Evolutionary conservation across 1,139 yeast species (phyloP), one percentile per base, ranked within the genome.

Genomic region (Torulaspora pretoriensis): DNA sequence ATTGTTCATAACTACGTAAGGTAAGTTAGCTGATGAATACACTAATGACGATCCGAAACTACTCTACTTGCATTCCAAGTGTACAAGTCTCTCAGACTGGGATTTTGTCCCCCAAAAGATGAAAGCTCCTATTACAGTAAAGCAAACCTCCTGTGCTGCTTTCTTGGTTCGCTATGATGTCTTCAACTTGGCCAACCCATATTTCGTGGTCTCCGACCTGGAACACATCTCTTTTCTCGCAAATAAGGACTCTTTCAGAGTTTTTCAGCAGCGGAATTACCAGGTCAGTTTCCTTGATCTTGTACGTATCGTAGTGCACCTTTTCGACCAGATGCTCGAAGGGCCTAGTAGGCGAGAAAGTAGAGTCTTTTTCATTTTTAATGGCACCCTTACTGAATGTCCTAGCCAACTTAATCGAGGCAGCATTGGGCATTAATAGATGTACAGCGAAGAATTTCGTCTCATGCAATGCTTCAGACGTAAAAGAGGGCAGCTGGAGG

Each of bases 201-300:
- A 89, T 80, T 61, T 88, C 96, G 63, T 89, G 96, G 54, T 83
- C 86, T 47, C 83, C 88, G 0, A 88, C 80, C 14, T 65, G 65
- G 45, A 85, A 72, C 6, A 77, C 78, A 30, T 73, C 67, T 33
- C 68, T 67, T 36, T 78, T 76, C 47, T 75, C 69, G 60, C 96
- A 87, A 12, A 86, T 74, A 46, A 88, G 67, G 1, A 82, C 77
- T 24, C 80, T 68, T 52, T 81, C 88, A 14, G 85, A 77, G 27
- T 74, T 71, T 10, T 69, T 69, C 38, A 88, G 61, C 0, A 84
- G 68, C 0, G 96, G 95, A 8, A 85, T 64, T 14, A 69, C 59
- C 24, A 62, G 40, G 8, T 59, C 57, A 6, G 49, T 51, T 22
- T 43, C 41, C 33, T 48, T 43, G 13, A 50, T 43, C 32, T 53